Percentiles rank a stretch among this genome's conserved stretches.
Conservation (phyloP, 2,329 filamentous ascomycete genomes). For the Apiospora sp. region DNA sequence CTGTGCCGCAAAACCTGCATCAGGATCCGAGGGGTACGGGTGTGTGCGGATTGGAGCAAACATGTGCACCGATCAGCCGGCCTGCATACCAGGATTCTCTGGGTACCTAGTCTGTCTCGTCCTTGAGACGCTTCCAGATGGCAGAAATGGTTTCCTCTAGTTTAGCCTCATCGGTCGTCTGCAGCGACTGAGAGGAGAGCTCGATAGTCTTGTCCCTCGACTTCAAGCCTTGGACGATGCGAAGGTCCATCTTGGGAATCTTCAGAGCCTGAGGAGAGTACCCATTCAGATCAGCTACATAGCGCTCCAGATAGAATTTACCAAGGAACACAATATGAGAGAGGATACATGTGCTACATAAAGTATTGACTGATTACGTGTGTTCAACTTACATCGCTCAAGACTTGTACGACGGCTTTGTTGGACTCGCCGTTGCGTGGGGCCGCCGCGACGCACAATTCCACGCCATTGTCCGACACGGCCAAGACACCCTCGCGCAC, state of each 20-base stretch:
- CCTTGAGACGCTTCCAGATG: conserved; percentile 18
- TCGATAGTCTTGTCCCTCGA: conserved; percentile 69
- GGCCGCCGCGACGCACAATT: conserved; percentile 71
- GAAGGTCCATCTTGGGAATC: conserved; percentile 69
- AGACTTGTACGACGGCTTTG: conserved; percentile 67
- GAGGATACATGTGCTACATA: not conserved
- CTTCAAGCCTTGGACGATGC: conserved; percentile 69
- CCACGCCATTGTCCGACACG: conserved; percentile 64
- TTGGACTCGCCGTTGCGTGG: conserved; percentile 75
- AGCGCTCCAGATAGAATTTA: not conserved
- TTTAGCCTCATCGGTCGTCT: not conserved
- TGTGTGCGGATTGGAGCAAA: not conserved
- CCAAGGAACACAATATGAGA: not conserved
- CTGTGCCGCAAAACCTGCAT: not conserved
- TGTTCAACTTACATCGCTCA: conserved; percentile 61
- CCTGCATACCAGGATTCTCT: not conserved
- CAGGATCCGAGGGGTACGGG: not conserved
- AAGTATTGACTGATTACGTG: not conserved
- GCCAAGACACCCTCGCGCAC: conserved; percentile 66
- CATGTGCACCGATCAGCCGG: not conserved
- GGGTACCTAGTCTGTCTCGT: not conserved
- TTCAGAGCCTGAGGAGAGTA: conserved; percentile 56
- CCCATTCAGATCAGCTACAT: not conserved
- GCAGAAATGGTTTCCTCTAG: not conserved
- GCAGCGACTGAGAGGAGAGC: conserved; percentile 14